Conservation (phyloP, 768 basidiomycete species). For the Boletus eberwhitei region DNA sequence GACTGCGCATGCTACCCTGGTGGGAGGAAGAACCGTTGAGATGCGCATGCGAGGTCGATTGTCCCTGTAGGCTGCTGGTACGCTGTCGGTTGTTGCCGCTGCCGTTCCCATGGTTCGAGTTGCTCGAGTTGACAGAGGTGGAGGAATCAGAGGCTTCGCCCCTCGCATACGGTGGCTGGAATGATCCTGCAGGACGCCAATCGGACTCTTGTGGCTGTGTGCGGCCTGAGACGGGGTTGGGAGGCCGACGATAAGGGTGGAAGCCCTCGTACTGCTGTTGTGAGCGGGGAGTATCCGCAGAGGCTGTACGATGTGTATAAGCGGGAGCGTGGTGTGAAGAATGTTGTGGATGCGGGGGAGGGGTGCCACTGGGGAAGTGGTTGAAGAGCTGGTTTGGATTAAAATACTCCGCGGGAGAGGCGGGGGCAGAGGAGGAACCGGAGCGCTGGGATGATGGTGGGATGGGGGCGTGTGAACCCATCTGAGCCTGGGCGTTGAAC, state of each 20-base stretch:
- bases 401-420: constrained; percentile 52
- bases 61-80: constrained; percentile 72
- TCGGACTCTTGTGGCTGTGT: constrained; percentile 35
- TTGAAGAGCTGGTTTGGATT: constrained; percentile 59
- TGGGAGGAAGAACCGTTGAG: constrained; percentile 27
- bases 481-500: constrained; percentile 56
- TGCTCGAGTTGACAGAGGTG: constrained; percentile 69
- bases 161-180: constrained; percentile 77
- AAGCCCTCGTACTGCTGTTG: constrained; percentile 50
- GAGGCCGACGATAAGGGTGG: constrained; percentile 80
- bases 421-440: constrained; percentile 35
- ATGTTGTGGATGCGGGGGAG: constrained; percentile 56
- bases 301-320: constrained; percentile 38
- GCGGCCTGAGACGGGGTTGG: constrained; percentile 29
- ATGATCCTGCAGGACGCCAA: constrained; percentile 47
- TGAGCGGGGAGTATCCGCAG: constrained; percentile 25
- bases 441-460: constrained; percentile 36
- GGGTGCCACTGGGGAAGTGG: constrained; percentile 68
- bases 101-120: constrained; percentile 30
- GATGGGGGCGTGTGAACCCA: constrained; percentile 35
- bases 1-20: constrained; percentile 35
- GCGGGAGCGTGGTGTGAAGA: constrained; percentile 27
- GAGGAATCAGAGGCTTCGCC: constrained; percentile 77
- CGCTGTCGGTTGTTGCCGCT: constrained; percentile 46
- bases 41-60: constrained; percentile 49